Evolutionary conservation across 2,329 filamentous ascomycete species (phyloP).

Genomic region (Elsinoe batatas): DNA sequence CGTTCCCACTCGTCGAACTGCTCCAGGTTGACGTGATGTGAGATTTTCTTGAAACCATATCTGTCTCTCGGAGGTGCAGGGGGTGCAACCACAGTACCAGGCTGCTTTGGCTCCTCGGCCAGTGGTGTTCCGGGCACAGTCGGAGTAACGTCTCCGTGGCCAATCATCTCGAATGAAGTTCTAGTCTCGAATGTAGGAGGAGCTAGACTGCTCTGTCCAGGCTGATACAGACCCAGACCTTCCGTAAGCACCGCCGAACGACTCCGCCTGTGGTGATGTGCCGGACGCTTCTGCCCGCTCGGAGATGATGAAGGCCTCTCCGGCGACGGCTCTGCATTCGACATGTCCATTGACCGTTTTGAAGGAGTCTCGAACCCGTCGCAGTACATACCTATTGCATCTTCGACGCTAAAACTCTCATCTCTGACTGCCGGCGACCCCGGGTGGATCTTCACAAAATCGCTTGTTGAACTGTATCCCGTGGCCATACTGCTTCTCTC

Average conservation of each 20-base stretch:
- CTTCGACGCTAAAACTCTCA: slow-evolving; percentile 48
- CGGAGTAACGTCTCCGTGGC: slow-evolving; percentile 12
- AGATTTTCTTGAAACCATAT: slow-evolving; percentile 87
- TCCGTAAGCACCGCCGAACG: slow-evolving; percentile 12
- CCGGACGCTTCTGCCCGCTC: background rate
- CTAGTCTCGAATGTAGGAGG: slow-evolving; percentile 15
- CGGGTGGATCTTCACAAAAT: slow-evolving; percentile 52
- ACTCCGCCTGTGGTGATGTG: slow-evolving; percentile 14
- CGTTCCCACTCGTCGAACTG: slow-evolving; percentile 60
- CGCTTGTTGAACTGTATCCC: slow-evolving; percentile 63
- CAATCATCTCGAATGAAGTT: slow-evolving; percentile 14
- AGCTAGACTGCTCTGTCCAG: slow-evolving; percentile 13
- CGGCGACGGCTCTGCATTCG: slow-evolving; percentile 16
- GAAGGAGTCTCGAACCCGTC: slow-evolving; percentile 39
- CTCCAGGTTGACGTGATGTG: slow-evolving; percentile 63
- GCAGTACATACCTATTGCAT: slow-evolving; percentile 52
- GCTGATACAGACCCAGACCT: background rate
- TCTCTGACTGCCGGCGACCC: slow-evolving; percentile 25
- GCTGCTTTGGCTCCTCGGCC: background rate
- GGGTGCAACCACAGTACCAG: background rate
- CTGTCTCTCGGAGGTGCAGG: slow-evolving; percentile 52
- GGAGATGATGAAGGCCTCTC: slow-evolving; percentile 18
- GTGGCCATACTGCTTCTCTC: slow-evolving; percentile 76
- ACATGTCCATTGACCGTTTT: slow-evolving; percentile 17
- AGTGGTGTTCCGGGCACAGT: slow-evolving; percentile 2